Evolutionary conservation across 2,329 filamentous ascomycete species (phyloP).

Genomic region (Hymenotorrendiella dingleyae): DNA sequence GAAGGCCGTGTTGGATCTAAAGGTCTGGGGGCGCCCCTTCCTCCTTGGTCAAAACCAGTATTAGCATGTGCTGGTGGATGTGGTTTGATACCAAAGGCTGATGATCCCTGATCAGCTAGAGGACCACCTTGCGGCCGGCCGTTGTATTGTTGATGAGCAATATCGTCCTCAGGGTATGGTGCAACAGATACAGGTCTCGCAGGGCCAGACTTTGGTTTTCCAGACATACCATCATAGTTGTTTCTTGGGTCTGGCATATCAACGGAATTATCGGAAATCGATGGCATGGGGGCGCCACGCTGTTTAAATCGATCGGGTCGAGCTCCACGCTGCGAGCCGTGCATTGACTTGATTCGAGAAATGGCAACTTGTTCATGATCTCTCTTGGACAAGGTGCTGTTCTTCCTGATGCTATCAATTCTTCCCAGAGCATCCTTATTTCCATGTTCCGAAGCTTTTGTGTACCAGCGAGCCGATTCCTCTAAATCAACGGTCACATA

Average conservation of each 20-base stretch:
- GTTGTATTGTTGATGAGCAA: slow-evolving; percentile 40
- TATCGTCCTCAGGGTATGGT: slow-evolving; percentile 67
- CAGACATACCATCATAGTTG: slow-evolving; percentile 10
- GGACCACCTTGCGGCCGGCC: slow-evolving; percentile 40
- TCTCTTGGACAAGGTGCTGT: slow-evolving; percentile 77
- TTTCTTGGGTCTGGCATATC: slow-evolving; percentile 25
- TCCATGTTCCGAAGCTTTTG: slow-evolving; percentile 79
- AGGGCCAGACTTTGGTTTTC: slow-evolving; percentile 9
- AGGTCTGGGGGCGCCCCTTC: slow-evolving; percentile 9
- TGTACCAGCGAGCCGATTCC: slow-evolving; percentile 85
- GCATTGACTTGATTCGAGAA: slow-evolving; percentile 75
- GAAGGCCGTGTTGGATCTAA: slow-evolving; percentile 35
- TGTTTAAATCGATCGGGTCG: slow-evolving; percentile 55
- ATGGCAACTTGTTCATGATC: slow-evolving; percentile 93
- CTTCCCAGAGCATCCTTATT: slow-evolving; percentile 82
- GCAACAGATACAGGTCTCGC: slow-evolving; percentile 37
- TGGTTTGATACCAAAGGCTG: slow-evolving; percentile 46
- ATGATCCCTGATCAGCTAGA: slow-evolving; percentile 34
- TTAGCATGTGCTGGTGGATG: no score
- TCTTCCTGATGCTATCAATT: slow-evolving; percentile 76
- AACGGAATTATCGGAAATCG: slow-evolving; percentile 23
- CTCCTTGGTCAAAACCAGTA: slow-evolving; percentile 2
- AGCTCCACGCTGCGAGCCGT: slow-evolving; percentile 61
- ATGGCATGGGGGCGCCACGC: slow-evolving; percentile 27
- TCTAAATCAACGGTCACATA: slow-evolving; percentile 76